Evolutionary conservation across 495 filamentous ascomycete species (phyloP).

Genomic region (Trypethelium eluteriae): DNA sequence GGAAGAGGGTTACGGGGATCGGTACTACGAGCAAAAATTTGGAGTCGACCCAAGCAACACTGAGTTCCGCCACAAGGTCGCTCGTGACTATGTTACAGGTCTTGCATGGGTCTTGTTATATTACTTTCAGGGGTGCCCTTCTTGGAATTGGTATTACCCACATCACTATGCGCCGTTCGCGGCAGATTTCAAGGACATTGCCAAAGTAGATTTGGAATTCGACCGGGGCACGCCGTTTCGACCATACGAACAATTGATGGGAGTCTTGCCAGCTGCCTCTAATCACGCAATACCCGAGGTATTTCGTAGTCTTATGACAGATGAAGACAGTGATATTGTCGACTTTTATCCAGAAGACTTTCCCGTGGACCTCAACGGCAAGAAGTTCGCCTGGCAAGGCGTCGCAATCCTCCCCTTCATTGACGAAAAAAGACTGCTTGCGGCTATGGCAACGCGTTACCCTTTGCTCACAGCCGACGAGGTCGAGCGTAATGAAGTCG

Average conservation of each 20-base stretch:
- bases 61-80: conserved; percentile 86
- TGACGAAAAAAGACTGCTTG: conserved; percentile 77
- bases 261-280: conserved; percentile 85
- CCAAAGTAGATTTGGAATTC: conserved; percentile 70
- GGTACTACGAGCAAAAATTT: conserved; percentile 98
- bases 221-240: conserved; percentile 78
- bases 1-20: conserved; percentile 89
- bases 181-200: conserved; percentile 82
- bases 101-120: conserved; percentile 97
- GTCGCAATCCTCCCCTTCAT: conserved; percentile 93
- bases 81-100: conserved; percentile 87
- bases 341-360: conserved; percentile 98
- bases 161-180: conserved; percentile 98
- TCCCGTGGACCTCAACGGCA: conserved; percentile 86
- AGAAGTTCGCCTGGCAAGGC: conserved; percentile 98
- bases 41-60: conserved; percentile 70
- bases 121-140: conserved; percentile 96
- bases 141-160: conserved; percentile 98
- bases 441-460: conserved; percentile 76
- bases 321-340: conserved; percentile 79
- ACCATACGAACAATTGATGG: conserved; percentile 98
- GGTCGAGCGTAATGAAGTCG: conserved; percentile 65
- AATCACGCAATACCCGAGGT: conserved; percentile 81
- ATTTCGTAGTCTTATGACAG: conserved; percentile 82
- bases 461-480: conserved; percentile 74